Conservation (phyloP, 495 filamentous ascomycete species). For the Penicillium cosmopolitanum region DNA sequence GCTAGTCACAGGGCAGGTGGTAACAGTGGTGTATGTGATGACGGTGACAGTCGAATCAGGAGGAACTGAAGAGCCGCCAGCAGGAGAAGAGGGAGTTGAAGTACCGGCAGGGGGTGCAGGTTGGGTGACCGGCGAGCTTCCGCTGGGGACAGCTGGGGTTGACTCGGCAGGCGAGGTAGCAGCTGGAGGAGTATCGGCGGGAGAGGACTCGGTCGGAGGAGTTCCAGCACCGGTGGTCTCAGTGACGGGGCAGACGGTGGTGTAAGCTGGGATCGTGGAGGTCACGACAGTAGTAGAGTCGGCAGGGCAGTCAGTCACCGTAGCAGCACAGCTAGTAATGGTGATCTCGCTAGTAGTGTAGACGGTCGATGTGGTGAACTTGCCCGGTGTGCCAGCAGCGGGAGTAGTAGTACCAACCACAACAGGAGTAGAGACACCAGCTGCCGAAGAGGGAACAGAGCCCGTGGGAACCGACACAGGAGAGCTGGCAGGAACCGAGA, state of each 20-base stretch:
- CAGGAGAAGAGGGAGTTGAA: conserved; percentile 5
- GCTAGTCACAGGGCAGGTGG: conserved; percentile 47
- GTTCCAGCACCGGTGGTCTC: conserved; percentile 20
- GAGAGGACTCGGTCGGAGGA: conserved; percentile 34
- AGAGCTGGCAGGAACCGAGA: neutral
- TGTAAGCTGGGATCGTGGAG: conserved; percentile 59
- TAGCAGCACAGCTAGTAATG: conserved; percentile 59
- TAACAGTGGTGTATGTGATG: conserved; percentile 43
- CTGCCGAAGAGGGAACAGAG: conserved; percentile 10
- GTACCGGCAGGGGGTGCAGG: conserved; percentile 12
- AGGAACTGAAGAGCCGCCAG: conserved; percentile 11
- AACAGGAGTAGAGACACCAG: conserved; percentile 15
- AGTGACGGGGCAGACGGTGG: conserved; percentile 58
- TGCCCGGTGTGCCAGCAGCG: conserved; percentile 16
- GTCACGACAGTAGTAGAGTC: conserved; percentile 55
- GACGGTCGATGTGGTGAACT: conserved; percentile 60
- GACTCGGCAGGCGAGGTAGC: conserved; percentile 8
- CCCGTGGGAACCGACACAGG: conserved; percentile 11
- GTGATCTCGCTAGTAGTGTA: conserved; percentile 61
- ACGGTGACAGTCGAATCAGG: conserved; percentile 29
- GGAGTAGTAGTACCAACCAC: conserved; percentile 20
- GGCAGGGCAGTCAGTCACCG: conserved; percentile 63
- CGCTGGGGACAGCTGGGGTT: neutral
- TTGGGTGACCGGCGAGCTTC: conserved; percentile 1
- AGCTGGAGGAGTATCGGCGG: conserved; percentile 7